These are phyloP conservation scores for Madurella fahalii DNA, from an alignment of 2,329 filamentous ascomycete species.

Conservation along the genomic window DNA sequence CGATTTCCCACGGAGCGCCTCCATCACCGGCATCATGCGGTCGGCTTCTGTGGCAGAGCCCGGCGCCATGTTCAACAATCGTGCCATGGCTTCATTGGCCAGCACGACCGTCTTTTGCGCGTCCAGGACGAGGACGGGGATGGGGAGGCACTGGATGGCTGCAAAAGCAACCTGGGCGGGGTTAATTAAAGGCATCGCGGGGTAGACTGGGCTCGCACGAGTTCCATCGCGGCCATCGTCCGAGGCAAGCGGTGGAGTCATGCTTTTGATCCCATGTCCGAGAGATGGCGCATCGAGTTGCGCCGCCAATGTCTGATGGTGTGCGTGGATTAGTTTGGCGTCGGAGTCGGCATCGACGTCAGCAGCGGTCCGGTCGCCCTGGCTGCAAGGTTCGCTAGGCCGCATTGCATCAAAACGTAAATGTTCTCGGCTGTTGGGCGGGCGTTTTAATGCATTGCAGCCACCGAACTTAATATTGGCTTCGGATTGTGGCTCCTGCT, in stretches of 20 bases:
- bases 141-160: slow-evolving; percentile 69
- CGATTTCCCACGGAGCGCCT: slow-evolving; percentile 60
- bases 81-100: slow-evolving; percentile 72
- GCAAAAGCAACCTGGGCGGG: slow-evolving; percentile 58
- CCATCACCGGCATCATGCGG: slow-evolving; percentile 46
- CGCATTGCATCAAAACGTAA: not conserved
- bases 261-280: not conserved
- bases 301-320: not conserved
- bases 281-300: not conserved
- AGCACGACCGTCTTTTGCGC: slow-evolving; percentile 65
- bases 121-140: slow-evolving; percentile 66
- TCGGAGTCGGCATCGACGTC: not conserved
- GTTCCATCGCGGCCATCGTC: not conserved
- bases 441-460: not conserved
- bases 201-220: slow-evolving; percentile 32
- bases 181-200: slow-evolving; percentile 45
- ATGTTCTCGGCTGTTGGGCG: not conserved
- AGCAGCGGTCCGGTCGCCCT: not conserved
- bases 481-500: not conserved
- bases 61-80: slow-evolving; percentile 57
- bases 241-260: not conserved
- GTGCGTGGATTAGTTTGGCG: not conserved
- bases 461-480: not conserved
- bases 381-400: not conserved
- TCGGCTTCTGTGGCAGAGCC: slow-evolving; percentile 39